Evolutionary conservation across 352 stramenopile genomes (phyloP).

Genomic region (Peronospora belbahrii): DNA sequence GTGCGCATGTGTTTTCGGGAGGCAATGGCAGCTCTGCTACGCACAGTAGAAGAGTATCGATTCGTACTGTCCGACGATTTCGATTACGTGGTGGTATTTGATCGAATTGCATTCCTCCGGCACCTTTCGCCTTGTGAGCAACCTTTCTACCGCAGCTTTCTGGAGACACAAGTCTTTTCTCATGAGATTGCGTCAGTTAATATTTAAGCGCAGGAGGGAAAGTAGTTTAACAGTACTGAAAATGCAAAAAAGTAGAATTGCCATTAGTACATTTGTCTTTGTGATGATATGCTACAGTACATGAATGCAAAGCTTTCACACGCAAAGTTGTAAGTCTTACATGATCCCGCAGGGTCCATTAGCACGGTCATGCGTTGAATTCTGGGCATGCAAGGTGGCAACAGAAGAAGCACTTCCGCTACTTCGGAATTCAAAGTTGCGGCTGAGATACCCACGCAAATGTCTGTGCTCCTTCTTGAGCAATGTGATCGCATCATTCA

Average conservation of each 20-base stretch:
- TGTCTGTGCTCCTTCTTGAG: slow-evolving; percentile 60
- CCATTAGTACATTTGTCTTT: slow-evolving; percentile 11
- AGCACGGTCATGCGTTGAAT: slow-evolving; percentile 15
- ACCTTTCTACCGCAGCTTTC: slow-evolving; percentile 67
- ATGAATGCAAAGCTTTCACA: slow-evolving; percentile 2
- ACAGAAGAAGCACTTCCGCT: slow-evolving; percentile 16
- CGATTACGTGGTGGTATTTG: slow-evolving; percentile 82
- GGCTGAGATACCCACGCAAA: slow-evolving; percentile 63
- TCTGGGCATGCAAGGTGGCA: slow-evolving; percentile 3
- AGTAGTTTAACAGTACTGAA: slow-evolving; percentile 8
- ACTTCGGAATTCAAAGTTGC: slow-evolving; percentile 71
- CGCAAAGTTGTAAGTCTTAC: slow-evolving; percentile 15
- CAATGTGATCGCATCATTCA: slow-evolving; percentile 19
- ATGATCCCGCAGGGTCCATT: slow-evolving; percentile 29
- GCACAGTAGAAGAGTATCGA: slow-evolving; percentile 63
- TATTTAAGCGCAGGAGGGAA: slow-evolving; percentile 18
- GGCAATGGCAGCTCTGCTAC: slow-evolving; percentile 42
- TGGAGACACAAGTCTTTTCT: slow-evolving; percentile 84
- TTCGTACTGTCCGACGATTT: slow-evolving; percentile 85
- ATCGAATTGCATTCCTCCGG: slow-evolving; percentile 60
- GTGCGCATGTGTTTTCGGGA: slow-evolving; percentile 55
- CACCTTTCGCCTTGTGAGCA: slow-evolving; percentile 43
- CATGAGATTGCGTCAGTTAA: slow-evolving; percentile 70
- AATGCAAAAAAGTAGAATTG: slow-evolving; percentile 21
- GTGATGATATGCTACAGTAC: slow-evolving; percentile 8